Evolutionary conservation across 2,329 filamentous ascomycete species (phyloP), one percentile per base, ranked within the genome.

Genomic region (Cladosporium cucumerinum): DNA sequence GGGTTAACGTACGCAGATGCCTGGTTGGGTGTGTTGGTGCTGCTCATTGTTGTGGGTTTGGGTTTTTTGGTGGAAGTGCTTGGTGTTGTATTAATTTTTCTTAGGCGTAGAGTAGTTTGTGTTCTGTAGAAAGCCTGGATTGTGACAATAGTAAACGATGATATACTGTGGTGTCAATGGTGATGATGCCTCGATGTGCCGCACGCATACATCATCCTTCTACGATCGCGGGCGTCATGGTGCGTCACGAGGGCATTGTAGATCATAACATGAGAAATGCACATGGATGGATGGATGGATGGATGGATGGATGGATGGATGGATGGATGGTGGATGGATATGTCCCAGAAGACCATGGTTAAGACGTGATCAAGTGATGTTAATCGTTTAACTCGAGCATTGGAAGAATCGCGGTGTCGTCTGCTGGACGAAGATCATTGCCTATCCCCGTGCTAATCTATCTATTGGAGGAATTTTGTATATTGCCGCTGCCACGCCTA

Each of bases 21-120:
- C 61, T 69, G 71, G 32, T 64, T 67, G 28, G 70, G 67, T 26
- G 65, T 30, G 65, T 74, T 71, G 1, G n/a, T 46, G 39, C 71
- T 71, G 71, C 73, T 71, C 64, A 72, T 72, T 34, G 7, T 67
- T 65, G 51, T 14, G 28, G 32, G 30, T 32, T 18, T 54, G 18
- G 39, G 23, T 2, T 30, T 18, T 5, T 58, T 58, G 34, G 5
- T 28, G 32, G 32, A 28, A 10, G 14, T 57, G 32, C 4, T 21
- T 1, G 26, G 39, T 32, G 8, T 2, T 5, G 11, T 25, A 18
- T 39, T 39, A 16, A 18, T 34, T 34, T 14, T 34, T n/a, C n/a
- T 11, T 5, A 14, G 32, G 3, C 11, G 32, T 34, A 14, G 11
- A 34, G 32, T 34, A 34, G 11, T 34, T 30, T 5, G 32, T 34